Evolutionary conservation across 176 grass and related monocot species (phyloP).

Genomic region (Eragrostis nindensis): DNA sequence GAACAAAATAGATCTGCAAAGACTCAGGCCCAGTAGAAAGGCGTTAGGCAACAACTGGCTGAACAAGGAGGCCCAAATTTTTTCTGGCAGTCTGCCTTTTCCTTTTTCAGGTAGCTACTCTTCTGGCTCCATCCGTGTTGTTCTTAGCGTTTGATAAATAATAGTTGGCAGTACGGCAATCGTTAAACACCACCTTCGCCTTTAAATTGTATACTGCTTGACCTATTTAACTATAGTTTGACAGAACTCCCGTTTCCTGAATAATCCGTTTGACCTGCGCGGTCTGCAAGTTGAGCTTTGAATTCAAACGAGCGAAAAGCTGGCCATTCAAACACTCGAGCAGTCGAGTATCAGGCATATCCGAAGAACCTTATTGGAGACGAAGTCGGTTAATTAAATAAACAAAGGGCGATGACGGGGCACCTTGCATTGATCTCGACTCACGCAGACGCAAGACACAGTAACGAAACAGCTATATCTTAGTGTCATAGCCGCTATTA

Average conservation of each 20-base stretch:
- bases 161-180: slow-evolving; percentile 2
- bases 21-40: not conserved
- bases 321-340: not conserved
- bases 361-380: no score
- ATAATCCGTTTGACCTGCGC: not conserved
- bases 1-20: not conserved
- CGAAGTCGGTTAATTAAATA: no score
- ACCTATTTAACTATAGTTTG: not conserved
- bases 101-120: not conserved
- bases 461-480: no score
- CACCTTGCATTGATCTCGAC: not conserved
- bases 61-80: not conserved
- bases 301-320: not conserved
- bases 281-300: not conserved
- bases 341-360: no score
- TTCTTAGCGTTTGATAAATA: not conserved
- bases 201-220: not conserved
- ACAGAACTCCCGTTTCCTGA: not conserved
- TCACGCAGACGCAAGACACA: not conserved
- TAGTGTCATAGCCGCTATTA: no score
- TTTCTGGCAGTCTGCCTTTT: not conserved
- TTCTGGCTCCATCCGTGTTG: no score
- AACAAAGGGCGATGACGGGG: not conserved
- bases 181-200: not conserved
- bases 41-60: not conserved